Percentiles rank a stretch among this genome's conserved stretches.
Evolutionary conservation across 495 filamentous ascomycete genomes (phyloP).

Genomic region (Paragyromitra xinjiangensis): DNA sequence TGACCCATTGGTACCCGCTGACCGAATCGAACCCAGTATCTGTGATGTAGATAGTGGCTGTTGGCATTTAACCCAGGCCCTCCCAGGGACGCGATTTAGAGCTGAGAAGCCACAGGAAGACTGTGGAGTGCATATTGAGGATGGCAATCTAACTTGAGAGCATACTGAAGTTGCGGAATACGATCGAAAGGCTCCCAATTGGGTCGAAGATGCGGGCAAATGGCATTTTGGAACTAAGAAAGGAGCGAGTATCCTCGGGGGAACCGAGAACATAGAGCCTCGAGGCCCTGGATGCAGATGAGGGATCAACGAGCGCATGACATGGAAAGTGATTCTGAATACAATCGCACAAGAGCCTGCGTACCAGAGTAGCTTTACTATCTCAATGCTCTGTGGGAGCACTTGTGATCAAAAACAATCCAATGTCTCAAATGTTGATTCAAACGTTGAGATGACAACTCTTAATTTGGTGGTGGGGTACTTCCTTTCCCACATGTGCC

Average conservation of each 20-base stretch:
- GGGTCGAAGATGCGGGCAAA: not conserved
- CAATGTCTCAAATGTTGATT: constrained; percentile 7
- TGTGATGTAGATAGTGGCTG: constrained; percentile 41
- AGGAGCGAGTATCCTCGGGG: constrained; percentile 14
- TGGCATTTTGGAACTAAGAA: constrained; percentile 10
- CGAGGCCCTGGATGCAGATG: constrained; percentile 38
- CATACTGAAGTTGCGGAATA: not conserved
- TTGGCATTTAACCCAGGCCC: constrained; percentile 7
- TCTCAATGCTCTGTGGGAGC: constrained; percentile 1
- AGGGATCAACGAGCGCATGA: constrained; percentile 48
- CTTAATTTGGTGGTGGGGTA: constrained; percentile 32
- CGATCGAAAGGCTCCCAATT: not conserved
- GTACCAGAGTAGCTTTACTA: constrained; percentile 12
- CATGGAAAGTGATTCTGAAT: constrained; percentile 42
- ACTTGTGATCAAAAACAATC: constrained; percentile 7
- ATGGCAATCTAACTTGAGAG: not conserved
- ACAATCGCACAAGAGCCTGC: constrained; percentile 27
- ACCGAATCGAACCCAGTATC: constrained; percentile 25
- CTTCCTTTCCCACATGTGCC: constrained; percentile 20
- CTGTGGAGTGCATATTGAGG: not conserved
- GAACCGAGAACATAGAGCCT: constrained; percentile 39
- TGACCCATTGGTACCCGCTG: constrained; percentile 1
- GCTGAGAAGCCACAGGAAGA: constrained; percentile 16
- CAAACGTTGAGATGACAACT: not conserved
- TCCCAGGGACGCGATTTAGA: constrained; percentile 5